A percentile compares a stretch with the other conserved stretches of the same genome.
These are phyloP conservation scores for Hypoxylon sp. DNA, from an alignment of 2,329 filamentous ascomycete genomes.

Conservation along the genomic window DNA sequence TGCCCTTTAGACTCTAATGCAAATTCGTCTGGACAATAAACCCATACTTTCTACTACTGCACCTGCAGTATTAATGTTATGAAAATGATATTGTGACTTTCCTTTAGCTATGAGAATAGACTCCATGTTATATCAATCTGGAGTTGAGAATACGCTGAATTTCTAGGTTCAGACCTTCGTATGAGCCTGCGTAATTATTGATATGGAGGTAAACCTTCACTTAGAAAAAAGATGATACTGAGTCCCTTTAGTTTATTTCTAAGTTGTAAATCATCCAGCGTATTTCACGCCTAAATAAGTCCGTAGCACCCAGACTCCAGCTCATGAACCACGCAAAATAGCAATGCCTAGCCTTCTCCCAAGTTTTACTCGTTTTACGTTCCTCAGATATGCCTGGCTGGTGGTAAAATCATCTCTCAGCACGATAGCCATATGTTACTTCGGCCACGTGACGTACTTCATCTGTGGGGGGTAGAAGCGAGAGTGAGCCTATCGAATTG, in stretches of 20 bases:
- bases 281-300: background rate
- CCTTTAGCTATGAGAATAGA: constrained; percentile 12
- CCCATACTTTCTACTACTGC: constrained; percentile 56
- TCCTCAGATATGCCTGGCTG: background rate
- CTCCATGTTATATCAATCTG: constrained; percentile 4
- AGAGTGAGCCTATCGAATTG: constrained; percentile 25
- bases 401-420: background rate
- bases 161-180: background rate
- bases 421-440: background rate
- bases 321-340: background rate
- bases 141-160: constrained; percentile 10
- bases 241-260: constrained; percentile 1
- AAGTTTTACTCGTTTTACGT: background rate
- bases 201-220: constrained; percentile 4
- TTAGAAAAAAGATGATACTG: background rate
- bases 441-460: constrained; percentile 20
- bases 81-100: constrained; percentile 19
- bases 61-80: constrained; percentile 25
- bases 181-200: constrained; percentile 1
- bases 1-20: constrained; percentile 71
- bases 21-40: constrained; percentile 71
- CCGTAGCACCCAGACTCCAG: background rate
- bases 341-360: background rate
- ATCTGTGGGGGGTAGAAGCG: constrained; percentile 26
- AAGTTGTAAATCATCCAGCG: constrained; percentile 19